Conservation (phyloP, 2,329 filamentous ascomycete species). For the Stemphylium vesicarium region DNA sequence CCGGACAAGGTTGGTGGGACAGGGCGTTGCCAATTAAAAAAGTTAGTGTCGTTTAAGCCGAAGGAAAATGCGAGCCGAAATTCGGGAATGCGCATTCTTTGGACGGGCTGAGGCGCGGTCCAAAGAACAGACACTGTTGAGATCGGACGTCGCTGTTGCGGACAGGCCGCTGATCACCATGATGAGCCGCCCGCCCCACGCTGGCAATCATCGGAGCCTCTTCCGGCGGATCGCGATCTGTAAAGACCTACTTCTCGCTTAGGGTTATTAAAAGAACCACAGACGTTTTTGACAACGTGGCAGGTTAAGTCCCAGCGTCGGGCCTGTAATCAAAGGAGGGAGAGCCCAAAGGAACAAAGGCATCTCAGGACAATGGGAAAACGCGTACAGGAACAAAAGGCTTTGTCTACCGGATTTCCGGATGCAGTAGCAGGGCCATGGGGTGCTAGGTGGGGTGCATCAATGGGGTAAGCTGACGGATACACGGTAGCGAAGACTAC, state of each 20-base stretch:
- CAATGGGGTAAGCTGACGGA: constrained; percentile 5
- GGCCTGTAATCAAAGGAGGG: constrained; percentile 4
- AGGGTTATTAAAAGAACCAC: constrained; percentile 11
- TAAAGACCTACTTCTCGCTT: constrained; percentile 10
- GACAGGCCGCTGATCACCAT: constrained; percentile 13
- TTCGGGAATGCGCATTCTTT: background rate
- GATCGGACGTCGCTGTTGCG: constrained; percentile 2
- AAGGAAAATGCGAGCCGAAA: too few relatives aligned
- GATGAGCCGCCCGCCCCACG: constrained; percentile 18
- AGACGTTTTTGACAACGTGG: constrained; percentile 11
- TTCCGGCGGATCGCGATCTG: constrained; percentile 12
- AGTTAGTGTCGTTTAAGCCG: too few relatives aligned
- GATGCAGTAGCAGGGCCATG: constrained; percentile 5
- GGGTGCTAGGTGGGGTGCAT: constrained; percentile 6
- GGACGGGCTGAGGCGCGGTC: background rate
- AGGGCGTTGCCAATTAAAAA: too few relatives aligned
- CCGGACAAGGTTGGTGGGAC: too few relatives aligned
- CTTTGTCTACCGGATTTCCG: background rate
- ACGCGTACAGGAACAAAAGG: background rate
- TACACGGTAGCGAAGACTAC: constrained; percentile 8
- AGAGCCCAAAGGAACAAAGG: constrained; percentile 1
- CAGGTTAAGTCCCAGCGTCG: background rate
- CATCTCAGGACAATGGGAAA: background rate
- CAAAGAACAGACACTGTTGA: constrained; percentile 10
- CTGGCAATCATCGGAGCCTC: constrained; percentile 13